These are phyloP conservation scores for Chenopodium quinoa DNA, from an alignment of 148 eudicot species.

Conservation along the genomic window DNA sequence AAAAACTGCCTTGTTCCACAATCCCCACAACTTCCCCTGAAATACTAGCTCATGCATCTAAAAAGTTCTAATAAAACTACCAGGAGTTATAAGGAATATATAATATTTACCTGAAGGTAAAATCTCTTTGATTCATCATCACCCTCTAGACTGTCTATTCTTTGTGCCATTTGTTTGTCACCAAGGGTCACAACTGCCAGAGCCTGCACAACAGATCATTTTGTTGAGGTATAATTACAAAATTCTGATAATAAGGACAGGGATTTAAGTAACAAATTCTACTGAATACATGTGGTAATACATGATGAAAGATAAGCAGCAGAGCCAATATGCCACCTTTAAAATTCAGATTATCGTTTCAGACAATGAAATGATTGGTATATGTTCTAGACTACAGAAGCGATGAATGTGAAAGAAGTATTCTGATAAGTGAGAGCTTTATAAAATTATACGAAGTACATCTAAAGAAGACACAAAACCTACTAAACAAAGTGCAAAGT, in stretches of 20 bases:
- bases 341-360: neutral
- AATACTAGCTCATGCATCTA: too few species aligned
- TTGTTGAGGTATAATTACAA: neutral
- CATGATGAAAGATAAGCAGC: neutral
- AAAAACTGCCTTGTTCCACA: too few species aligned
- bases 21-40: too few species aligned
- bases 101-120: slow-evolving; percentile 83
- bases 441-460: too few species aligned
- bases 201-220: slow-evolving; percentile 46
- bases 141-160: slow-evolving; percentile 83
- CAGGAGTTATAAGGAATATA: neutral
- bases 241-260: neutral
- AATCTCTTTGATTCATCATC: slow-evolving; percentile 89
- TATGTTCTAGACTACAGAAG: neutral
- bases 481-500: neutral
- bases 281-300: neutral
- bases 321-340: neutral
- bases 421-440: neutral
- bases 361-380: neutral
- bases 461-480: too few species aligned
- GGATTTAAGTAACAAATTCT: neutral
- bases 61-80: neutral
- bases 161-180: slow-evolving; percentile 95
- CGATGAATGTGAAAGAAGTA: neutral
- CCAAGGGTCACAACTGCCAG: slow-evolving; percentile 97